Evolutionary conservation across 1,284 basidiomycete genomes (phyloP), one percentile per base, ranked within the genome.

Genomic region (Pseudozyma hubeiensis): DNA sequence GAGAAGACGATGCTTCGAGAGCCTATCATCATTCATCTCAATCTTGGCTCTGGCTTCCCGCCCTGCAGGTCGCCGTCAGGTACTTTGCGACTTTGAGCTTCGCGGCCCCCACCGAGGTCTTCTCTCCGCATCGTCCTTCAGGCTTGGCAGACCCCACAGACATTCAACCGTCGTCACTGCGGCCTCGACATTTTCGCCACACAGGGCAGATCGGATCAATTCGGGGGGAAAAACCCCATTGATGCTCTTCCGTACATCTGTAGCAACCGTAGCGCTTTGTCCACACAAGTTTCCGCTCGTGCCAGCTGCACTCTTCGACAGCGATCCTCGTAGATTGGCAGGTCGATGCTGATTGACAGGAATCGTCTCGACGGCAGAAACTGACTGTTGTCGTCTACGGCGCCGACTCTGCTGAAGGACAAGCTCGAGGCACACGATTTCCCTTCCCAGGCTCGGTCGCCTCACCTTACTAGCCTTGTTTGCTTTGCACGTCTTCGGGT

Each of bases 1-100:
- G 17, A 59, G 37, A 46, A 68, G 54, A 43, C 66, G 61, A 55
- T 11, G 48, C 34, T 34, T 60, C 66, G 66, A 69, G 45, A 69
- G 66, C 48, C 52, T 60, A 69, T 64, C 54, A 48, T 37, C n/a
- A 16, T 52, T 49, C 60, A 59, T 60, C 52, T 55, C 19, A 37
- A 55, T 19, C 53, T 55, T 35, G 44, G 19, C 39, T 33, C 30
- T 33, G 29, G 39, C 39, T 19, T 29, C 17, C 29, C 30, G 16
- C 37, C 40, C 31, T 41, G 40, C 13, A 41, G 19, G 44, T 30
- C 29, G 29, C 44, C 37, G 29, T 40, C 14, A 40, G 45, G 37
- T 24, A 33, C 30, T 41, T 17, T 1, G 17, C 14, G 30, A 14
- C 40, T 41, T 41, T 31, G 35, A 50, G 48, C 29, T 50, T 50